Percentiles rank a stretch among this genome's conserved stretches.
Conservation (phyloP, 73 alveolate species). For the Tetrahymena borealis region DNA sequence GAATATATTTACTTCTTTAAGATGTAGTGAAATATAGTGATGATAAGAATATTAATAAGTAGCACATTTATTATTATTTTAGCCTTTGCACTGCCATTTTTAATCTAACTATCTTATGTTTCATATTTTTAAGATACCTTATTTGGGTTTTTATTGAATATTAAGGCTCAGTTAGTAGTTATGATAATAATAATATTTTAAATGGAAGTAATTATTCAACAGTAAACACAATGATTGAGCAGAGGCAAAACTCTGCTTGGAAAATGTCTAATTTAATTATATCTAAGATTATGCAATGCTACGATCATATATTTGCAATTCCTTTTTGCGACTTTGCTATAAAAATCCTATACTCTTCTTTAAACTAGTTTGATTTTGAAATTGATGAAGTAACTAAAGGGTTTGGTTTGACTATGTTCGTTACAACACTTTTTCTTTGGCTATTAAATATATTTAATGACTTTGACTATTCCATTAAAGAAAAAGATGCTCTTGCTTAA, state of each 20-base stretch:
- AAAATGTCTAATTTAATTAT: background rate
- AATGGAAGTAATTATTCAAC: background rate
- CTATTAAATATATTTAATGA: background rate
- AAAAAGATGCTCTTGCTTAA: background rate
- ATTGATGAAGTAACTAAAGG: background rate
- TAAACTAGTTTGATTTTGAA: background rate
- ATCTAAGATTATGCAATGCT: background rate
- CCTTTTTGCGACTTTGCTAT: background rate
- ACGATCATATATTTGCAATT: background rate
- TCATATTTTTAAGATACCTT: background rate
- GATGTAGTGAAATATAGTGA: background rate
- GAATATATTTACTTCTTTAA: background rate
- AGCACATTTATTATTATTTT: background rate
- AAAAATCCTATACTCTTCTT: background rate
- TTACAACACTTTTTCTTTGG: background rate
- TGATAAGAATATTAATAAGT: background rate
- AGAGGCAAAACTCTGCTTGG: background rate
- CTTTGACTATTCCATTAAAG: background rate
- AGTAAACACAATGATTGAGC: background rate
- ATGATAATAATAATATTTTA: background rate
- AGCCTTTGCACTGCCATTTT: background rate
- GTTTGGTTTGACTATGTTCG: background rate
- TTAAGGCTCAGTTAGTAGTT: background rate
- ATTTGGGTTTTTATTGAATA: background rate
- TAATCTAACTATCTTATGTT: background rate